Percentiles rank a stretch among this genome's conserved stretches.
Evolutionary conservation across 2,329 filamentous ascomycete genomes (phyloP).

Genomic region (Madurella mycetomatis): DNA sequence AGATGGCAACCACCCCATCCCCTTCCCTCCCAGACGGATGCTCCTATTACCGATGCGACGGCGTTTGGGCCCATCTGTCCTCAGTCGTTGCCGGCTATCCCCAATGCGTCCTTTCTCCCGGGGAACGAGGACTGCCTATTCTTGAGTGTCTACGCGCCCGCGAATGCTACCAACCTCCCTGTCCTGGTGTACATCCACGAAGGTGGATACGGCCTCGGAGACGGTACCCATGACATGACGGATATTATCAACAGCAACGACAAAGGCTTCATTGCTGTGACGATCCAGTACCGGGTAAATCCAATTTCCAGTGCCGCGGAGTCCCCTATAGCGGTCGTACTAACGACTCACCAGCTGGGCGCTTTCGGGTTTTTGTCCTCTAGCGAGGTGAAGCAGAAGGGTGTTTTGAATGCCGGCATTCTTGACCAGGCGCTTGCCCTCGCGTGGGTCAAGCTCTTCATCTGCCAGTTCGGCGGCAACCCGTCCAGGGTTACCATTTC

Average conservation of each 20-base stretch:
- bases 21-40: constrained; percentile 27
- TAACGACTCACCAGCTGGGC: constrained; percentile 18
- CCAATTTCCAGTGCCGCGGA: constrained; percentile 31
- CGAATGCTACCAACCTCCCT: constrained; percentile 42
- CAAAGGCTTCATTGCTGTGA: constrained; percentile 27
- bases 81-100: constrained; percentile 28
- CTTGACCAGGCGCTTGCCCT: constrained; percentile 28
- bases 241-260: constrained; percentile 27
- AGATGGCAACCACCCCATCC: constrained; percentile 41
- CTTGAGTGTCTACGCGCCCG: constrained; percentile 42
- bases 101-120: constrained; percentile 23
- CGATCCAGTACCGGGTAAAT: constrained; percentile 38
- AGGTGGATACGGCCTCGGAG: constrained; percentile 28
- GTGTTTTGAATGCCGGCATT: constrained; percentile 24
- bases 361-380: constrained; percentile 58
- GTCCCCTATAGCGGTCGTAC: not conserved
- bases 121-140: constrained; percentile 39
- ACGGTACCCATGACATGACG: constrained; percentile 26
- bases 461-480: constrained; percentile 29
- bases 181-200: constrained; percentile 50
- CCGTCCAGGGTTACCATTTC: constrained; percentile 27
- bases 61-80: constrained; percentile 33
- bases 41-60: constrained; percentile 27
- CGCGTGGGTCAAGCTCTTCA: constrained; percentile 27
- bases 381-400: constrained; percentile 39